phyloP scores from a whole-genome alignment of 2,329 filamentous ascomycete genomes.

The Fusarium palustre region DNA sequence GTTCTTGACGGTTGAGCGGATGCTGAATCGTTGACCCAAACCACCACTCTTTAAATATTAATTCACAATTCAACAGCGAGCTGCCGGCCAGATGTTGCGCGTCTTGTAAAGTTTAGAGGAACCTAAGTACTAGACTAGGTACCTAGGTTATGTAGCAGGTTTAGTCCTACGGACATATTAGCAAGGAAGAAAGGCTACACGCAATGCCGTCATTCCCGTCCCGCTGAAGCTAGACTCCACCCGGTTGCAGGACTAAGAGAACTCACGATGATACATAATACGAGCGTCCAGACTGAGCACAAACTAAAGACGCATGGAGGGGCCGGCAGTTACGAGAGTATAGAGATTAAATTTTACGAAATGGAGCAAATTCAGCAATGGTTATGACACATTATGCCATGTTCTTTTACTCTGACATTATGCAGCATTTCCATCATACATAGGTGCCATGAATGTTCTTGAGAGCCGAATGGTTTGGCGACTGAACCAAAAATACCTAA shows the following conservation, averaged over 20 bases:
- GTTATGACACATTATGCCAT: not conserved
- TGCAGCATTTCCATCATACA: not conserved
- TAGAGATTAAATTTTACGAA: not conserved
- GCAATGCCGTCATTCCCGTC: conserved; percentile 31
- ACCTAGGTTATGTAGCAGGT: no score
- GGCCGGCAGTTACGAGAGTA: not conserved
- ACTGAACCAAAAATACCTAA: not conserved
- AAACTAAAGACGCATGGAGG: not conserved
- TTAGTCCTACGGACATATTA: no score
- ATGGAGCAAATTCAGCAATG: not conserved
- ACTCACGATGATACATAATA: conserved; percentile 8
- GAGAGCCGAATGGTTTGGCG: not conserved
- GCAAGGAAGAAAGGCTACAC: not conserved
- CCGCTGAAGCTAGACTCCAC: conserved; percentile 23
- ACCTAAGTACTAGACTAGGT: no score
- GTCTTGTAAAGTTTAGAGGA: not conserved
- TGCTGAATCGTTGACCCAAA: conserved; percentile 2
- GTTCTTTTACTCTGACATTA: not conserved
- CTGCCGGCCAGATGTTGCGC: not conserved
- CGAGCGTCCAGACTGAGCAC: conserved; percentile 5
- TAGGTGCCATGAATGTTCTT: not conserved
- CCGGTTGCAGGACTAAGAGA: conserved; percentile 12
- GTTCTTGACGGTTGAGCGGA: not conserved
- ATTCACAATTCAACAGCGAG: not conserved
- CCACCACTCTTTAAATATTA: not conserved